phyloP scores from a whole-genome alignment of 768 basidiomycete genomes.

The Mycena maculata region DNA sequence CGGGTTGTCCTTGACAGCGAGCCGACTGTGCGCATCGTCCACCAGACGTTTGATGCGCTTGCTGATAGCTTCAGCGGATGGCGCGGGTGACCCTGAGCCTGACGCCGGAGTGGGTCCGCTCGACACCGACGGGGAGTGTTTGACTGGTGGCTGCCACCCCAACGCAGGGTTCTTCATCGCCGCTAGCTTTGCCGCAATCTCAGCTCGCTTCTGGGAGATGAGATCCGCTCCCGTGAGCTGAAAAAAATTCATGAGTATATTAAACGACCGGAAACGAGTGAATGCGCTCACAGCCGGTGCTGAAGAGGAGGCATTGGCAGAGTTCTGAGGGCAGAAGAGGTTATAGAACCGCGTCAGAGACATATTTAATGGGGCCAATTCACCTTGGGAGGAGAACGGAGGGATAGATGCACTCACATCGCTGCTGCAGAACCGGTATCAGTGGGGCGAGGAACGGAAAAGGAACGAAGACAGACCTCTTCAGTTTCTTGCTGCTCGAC shows the following conservation, averaged over 20 bases:
- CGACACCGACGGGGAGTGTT: constrained; percentile 37
- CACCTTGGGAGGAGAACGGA: constrained; percentile 69
- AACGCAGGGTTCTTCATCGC: constrained; percentile 66
- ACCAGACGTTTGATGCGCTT: constrained; percentile 71
- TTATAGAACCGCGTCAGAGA: constrained; percentile 79
- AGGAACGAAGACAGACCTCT: constrained; percentile 62
- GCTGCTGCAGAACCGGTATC: constrained; percentile 59
- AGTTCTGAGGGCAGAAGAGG: constrained; percentile 65
- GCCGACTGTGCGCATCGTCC: constrained; percentile 82
- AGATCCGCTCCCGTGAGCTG: constrained; percentile 70
- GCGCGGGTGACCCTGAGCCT: constrained; percentile 40
- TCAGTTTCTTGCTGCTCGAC: constrained; percentile 66
- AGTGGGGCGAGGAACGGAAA: constrained; percentile 11
- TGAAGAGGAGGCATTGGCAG: constrained; percentile 57
- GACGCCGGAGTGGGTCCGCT: constrained; percentile 56
- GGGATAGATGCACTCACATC: constrained; percentile 66
- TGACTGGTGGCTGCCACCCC: neutral
- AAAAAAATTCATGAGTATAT: constrained; percentile 16
- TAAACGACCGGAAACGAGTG: neutral
- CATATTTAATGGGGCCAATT: constrained; percentile 65
- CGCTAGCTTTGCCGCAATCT: constrained; percentile 88
- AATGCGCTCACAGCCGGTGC: constrained; percentile 56
- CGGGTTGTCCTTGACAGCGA: constrained; percentile 83
- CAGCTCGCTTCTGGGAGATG: constrained; percentile 86
- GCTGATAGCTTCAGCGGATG: constrained; percentile 69